Percentiles rank a stretch among this genome's conserved stretches.
Evolutionary conservation across 2,329 filamentous ascomycete genomes (phyloP).

Genomic region (Sporothrix brasiliensis): DNA sequence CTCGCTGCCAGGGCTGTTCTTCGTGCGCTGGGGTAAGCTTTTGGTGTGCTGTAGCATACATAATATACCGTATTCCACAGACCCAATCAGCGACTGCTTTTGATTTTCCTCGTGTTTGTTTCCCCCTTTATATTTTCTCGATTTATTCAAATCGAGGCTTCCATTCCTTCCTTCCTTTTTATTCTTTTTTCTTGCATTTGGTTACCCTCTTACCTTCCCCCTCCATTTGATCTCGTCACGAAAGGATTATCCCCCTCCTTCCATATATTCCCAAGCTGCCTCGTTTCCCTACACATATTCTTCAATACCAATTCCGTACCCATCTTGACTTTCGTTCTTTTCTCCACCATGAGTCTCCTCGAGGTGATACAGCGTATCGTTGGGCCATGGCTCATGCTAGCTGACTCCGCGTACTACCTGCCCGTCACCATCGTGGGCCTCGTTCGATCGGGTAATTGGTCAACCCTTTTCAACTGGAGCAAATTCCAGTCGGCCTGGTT

Average conservation of each 20-base stretch:
- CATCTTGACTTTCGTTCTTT: not conserved
- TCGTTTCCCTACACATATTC: not conserved
- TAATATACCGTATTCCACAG: not conserved
- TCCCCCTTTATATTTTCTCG: constrained; percentile 14
- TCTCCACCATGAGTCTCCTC: constrained; percentile 27
- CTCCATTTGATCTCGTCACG: not conserved
- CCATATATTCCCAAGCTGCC: not conserved
- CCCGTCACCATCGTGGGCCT: constrained; percentile 54
- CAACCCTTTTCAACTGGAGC: constrained; percentile 48
- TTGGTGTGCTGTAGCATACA: constrained; percentile 13
- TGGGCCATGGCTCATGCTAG: constrained; percentile 58
- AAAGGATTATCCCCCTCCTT: not conserved
- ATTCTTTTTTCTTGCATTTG: not conserved
- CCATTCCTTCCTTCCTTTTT: constrained; percentile 3
- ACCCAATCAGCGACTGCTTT: constrained; percentile 12
- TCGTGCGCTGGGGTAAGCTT: not conserved
- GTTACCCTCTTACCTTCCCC: not conserved
- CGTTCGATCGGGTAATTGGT: constrained; percentile 43
- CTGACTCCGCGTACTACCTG: constrained; percentile 52
- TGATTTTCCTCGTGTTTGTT: constrained; percentile 3
- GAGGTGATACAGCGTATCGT: constrained; percentile 44
- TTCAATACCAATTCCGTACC: too few relatives aligned
- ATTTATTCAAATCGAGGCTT: not conserved
- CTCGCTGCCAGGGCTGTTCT: not conserved
- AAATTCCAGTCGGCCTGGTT: constrained; percentile 59